Evolutionary conservation across 2,329 filamentous ascomycete species (phyloP).

Genomic region (Mariannaea elegans): DNA sequence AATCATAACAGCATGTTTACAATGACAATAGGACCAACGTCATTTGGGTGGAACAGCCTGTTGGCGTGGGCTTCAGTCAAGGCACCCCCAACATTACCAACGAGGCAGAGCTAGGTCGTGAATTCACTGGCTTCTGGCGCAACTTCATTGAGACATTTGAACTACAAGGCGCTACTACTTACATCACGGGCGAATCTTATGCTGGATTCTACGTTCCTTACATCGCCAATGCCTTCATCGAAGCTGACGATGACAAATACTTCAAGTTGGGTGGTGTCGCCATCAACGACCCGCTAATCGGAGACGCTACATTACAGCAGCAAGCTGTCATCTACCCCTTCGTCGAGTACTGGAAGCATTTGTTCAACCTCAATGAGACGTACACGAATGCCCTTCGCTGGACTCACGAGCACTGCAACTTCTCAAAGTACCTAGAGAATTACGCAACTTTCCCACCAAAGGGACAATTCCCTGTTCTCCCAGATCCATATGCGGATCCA

Average conservation of each 20-base stretch:
- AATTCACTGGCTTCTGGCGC: constrained; percentile 82
- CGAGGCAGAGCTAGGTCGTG: constrained; percentile 73
- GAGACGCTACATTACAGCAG: constrained; percentile 55
- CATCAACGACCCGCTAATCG: constrained; percentile 76
- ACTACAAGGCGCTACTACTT: constrained; percentile 74
- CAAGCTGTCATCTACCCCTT: constrained; percentile 64
- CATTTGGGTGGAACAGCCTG: constrained; percentile 77
- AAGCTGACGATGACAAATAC: constrained; percentile 70
- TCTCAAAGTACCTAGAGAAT: constrained; percentile 64
- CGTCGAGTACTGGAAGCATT: constrained; percentile 65
- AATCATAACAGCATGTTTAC: too few relatives aligned
- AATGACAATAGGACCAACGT: constrained; percentile 66
- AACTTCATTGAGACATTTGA: constrained; percentile 78
- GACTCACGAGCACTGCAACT: constrained; percentile 67
- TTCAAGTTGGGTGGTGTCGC: constrained; percentile 75
- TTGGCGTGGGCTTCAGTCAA: constrained; percentile 73
- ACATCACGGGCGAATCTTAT: constrained; percentile 77
- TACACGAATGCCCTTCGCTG: constrained; percentile 62
- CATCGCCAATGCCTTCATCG: constrained; percentile 77
- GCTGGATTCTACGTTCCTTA: constrained; percentile 76
- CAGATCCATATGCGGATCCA: constrained; percentile 39
- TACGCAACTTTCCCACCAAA: constrained; percentile 74
- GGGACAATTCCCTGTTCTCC: constrained; percentile 62
- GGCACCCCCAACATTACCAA: constrained; percentile 70
- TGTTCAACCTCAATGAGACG: constrained; percentile 72